Evolutionary conservation across 495 filamentous ascomycete species (phyloP).

Genomic region (Aspergillus mulundensis): DNA sequence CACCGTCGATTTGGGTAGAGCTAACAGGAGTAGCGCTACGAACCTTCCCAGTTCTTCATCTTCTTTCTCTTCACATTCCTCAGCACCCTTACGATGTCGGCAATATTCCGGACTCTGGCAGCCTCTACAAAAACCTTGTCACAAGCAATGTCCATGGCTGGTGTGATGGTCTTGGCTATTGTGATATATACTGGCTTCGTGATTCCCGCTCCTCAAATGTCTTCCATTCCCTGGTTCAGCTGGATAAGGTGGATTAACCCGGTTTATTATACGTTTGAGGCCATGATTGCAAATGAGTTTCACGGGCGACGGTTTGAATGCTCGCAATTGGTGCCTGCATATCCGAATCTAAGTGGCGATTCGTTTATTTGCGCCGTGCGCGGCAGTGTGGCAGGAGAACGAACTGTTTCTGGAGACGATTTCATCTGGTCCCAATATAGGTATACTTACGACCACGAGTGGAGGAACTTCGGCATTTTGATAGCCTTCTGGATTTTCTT

Average conservation of each 20-base stretch:
- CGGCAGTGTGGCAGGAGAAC: slow-evolving; percentile 50
- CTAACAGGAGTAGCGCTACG: slow-evolving; percentile 31
- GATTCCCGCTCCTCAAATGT: slow-evolving; percentile 43
- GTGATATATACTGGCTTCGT: slow-evolving; percentile 49
- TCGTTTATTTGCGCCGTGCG: slow-evolving; percentile 48
- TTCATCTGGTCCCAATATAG: slow-evolving; percentile 52
- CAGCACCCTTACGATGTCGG: slow-evolving; percentile 54
- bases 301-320: slow-evolving; percentile 48
- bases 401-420: slow-evolving; percentile 48
- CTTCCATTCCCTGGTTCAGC: slow-evolving; percentile 44
- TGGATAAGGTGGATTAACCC: slow-evolving; percentile 49
- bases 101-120: slow-evolving; percentile 45
- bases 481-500: slow-evolving; percentile 63
- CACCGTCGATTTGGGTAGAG: background rate
- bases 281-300: slow-evolving; percentile 55
- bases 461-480: slow-evolving; percentile 65
- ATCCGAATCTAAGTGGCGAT: slow-evolving; percentile 44
- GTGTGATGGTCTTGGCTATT: slow-evolving; percentile 42
- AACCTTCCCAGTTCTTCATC: slow-evolving; percentile 57
- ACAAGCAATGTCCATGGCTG: slow-evolving; percentile 49
- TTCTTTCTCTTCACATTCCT: slow-evolving; percentile 56
- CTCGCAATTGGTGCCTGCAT: slow-evolving; percentile 47
- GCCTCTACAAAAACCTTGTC: slow-evolving; percentile 44
- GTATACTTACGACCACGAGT: slow-evolving; percentile 56
- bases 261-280: slow-evolving; percentile 43